These are phyloP conservation scores for Penicillium canescens DNA, from an alignment of 495 filamentous ascomycete species.

Conservation along the genomic window DNA sequence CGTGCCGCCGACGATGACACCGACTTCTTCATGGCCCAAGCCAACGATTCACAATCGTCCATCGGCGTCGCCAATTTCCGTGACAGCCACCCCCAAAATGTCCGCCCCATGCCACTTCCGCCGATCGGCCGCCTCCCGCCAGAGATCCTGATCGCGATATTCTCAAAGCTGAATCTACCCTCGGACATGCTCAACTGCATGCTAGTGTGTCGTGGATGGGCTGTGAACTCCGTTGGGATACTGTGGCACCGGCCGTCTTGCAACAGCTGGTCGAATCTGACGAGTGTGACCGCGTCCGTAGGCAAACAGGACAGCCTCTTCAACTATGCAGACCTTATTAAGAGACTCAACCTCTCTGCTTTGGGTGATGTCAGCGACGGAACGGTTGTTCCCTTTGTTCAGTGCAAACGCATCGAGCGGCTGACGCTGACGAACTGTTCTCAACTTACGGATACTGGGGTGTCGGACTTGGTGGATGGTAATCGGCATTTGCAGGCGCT, in stretches of 20 bases:
- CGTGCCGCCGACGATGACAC: conserved; percentile 86
- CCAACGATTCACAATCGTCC: conserved; percentile 90
- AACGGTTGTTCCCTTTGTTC: conserved; percentile 75
- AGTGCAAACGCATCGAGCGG: conserved; percentile 90
- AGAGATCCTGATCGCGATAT: conserved; percentile 91
- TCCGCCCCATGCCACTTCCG: conserved; percentile 55
- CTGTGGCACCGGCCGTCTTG: conserved; percentile 94
- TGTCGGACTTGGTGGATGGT: conserved; percentile 75
- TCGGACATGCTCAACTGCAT: conserved; percentile 82
- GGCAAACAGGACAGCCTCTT: conserved; percentile 71
- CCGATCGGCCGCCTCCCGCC: conserved; percentile 85
- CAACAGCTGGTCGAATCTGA: conserved; percentile 77
- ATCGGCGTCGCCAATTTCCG: conserved; percentile 75
- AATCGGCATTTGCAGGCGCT: conserved; percentile 84
- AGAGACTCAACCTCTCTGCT: conserved; percentile 83
- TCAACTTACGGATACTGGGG: conserved; percentile 77
- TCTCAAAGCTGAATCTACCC: conserved; percentile 75
- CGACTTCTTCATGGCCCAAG: conserved; percentile 81
- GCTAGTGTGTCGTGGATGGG: conserved; percentile 91
- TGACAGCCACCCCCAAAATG: conserved; percentile 63
- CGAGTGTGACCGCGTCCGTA: conserved; percentile 75
- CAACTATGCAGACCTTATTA: conserved; percentile 81
- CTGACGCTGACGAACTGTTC: conserved; percentile 91
- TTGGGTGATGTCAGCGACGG: conserved; percentile 84
- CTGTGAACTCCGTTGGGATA: conserved; percentile 86